Percentiles rank a stretch among this genome's conserved stretches.
phyloP scores from a whole-genome alignment of 768 basidiomycete genomes.

The Tephrocybe sp. region DNA sequence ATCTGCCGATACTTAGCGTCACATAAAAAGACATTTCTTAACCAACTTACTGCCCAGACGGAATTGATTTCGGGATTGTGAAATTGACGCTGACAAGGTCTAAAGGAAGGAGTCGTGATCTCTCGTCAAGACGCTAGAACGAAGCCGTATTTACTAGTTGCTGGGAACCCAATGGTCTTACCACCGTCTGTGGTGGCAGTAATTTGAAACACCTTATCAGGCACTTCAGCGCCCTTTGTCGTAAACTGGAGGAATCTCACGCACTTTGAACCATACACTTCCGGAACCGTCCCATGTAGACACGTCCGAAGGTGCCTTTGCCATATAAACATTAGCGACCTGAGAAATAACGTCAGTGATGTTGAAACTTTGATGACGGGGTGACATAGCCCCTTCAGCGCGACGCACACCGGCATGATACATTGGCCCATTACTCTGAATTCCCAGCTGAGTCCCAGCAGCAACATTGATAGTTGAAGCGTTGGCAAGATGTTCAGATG shows the following conservation, averaged over 20 bases:
- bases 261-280: constrained; percentile 40
- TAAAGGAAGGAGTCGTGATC: neutral
- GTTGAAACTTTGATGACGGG: neutral
- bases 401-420: constrained; percentile 31
- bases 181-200: no score
- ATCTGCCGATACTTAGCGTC: constrained; percentile 4
- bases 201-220: no score
- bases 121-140: no score
- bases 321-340: constrained; percentile 30
- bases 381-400: neutral
- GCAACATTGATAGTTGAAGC: constrained; percentile 28
- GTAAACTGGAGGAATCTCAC: neutral
- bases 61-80: constrained; percentile 12
- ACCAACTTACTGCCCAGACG: constrained; percentile 15
- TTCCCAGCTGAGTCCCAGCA: constrained; percentile 21
- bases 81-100: constrained; percentile 16
- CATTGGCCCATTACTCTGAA: constrained; percentile 29
- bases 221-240: no score
- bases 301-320: constrained; percentile 35
- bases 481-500: constrained; percentile 21
- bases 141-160: no score
- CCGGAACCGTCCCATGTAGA: constrained; percentile 37
- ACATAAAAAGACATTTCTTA: no score
- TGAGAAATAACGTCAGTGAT: neutral
- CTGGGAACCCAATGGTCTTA: no score